phyloP scores from a whole-genome alignment of 1,284 basidiomycete genomes.

The Wolfiporia cocos region DNA sequence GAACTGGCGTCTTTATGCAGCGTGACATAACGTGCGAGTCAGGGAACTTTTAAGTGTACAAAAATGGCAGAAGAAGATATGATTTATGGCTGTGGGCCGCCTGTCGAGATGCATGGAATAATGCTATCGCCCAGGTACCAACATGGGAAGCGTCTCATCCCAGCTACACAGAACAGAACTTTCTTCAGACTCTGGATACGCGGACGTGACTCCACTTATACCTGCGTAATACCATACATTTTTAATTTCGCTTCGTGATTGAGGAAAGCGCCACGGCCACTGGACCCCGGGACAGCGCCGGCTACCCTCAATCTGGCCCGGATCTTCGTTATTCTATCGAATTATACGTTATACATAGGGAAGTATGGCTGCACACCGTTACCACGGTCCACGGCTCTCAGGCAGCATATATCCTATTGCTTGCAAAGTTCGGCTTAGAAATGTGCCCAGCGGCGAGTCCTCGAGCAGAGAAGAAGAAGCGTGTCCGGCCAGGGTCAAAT shows the following conservation, averaged over 20 bases:
- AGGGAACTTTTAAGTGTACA: constrained; percentile 14
- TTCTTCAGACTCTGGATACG: neutral
- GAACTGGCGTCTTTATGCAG: constrained; percentile 18
- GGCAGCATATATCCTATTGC: no score
- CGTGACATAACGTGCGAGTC: constrained; percentile 25
- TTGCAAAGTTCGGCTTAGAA: no score
- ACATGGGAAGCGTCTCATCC: constrained; percentile 9
- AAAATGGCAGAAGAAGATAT: constrained; percentile 24
- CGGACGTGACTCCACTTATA: constrained; percentile 1
- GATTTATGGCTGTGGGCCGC: constrained; percentile 16
- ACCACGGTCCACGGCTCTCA: no score
- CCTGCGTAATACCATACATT: neutral
- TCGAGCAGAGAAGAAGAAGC: no score
- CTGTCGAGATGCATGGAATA: constrained; percentile 24
- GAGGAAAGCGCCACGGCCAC: neutral
- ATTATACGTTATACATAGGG: no score
- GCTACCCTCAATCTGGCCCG: no score
- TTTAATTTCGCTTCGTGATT: neutral
- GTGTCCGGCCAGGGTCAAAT: no score
- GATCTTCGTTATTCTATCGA: no score
- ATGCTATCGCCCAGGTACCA: constrained; percentile 18
- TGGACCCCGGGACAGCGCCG: neutral
- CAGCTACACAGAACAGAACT: neutral
- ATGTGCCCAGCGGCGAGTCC: no score
- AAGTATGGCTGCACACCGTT: no score